A percentile compares a stretch with the other conserved stretches of the same genome.
phyloP scores from a whole-genome alignment of 129 eudicot species.

The Tanacetum coccineum region DNA sequence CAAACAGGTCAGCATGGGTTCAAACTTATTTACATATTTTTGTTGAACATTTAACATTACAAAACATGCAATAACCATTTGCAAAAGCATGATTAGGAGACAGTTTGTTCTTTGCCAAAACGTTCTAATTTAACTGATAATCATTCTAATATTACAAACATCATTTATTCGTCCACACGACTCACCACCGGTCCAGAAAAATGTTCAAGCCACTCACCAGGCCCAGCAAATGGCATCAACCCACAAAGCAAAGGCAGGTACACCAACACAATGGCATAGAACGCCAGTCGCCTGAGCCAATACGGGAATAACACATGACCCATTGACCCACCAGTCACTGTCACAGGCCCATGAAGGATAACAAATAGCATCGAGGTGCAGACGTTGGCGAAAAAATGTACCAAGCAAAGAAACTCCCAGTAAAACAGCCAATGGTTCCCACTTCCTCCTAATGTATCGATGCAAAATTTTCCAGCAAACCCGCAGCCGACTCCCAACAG shows the following conservation, averaged over 20 bases:
- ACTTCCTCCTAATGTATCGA: constrained; percentile 86
- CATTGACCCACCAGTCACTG: constrained; percentile 32
- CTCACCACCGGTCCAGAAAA: constrained; percentile 31
- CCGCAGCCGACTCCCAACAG: constrained; percentile 70
- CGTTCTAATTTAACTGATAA: neutral
- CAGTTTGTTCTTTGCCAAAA: neutral
- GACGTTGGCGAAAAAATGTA: constrained; percentile 58
- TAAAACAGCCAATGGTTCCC: constrained; percentile 73
- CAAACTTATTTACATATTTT: too few species aligned
- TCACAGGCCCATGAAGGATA: constrained; percentile 74
- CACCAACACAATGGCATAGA: constrained; percentile 33
- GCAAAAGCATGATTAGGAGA: too few species aligned
- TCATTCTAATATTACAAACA: constrained; percentile 7
- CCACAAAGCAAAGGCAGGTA: constrained; percentile 68
- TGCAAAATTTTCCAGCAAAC: constrained; percentile 65
- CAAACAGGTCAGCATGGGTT: too few species aligned
- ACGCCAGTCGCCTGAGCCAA: constrained; percentile 54
- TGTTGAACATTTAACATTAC: too few species aligned
- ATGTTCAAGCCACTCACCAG: constrained; percentile 64
- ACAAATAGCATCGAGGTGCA: constrained; percentile 40
- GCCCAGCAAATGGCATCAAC: constrained; percentile 73
- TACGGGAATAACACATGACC: constrained; percentile 28
- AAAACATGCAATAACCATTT: too few species aligned
- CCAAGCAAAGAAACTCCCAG: constrained; percentile 67
- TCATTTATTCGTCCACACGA: constrained; percentile 22